Evolutionary conservation across 2,329 filamentous ascomycete genomes (phyloP).

Genomic region (Herpotrichia juniperi): DNA sequence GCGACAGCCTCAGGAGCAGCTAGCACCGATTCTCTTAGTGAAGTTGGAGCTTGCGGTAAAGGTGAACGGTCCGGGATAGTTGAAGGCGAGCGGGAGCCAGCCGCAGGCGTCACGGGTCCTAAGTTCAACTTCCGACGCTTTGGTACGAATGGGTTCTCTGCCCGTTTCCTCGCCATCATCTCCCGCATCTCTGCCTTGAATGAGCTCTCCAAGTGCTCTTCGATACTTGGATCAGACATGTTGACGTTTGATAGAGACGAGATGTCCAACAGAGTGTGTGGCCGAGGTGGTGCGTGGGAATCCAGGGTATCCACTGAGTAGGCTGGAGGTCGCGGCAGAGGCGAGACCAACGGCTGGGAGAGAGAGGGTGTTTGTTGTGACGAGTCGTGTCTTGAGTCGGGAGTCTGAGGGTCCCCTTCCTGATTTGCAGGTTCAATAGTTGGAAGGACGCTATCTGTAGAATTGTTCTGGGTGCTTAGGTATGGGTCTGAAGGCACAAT

Average conservation of each 20-base stretch:
- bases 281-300: constrained; percentile 26
- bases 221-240: constrained; percentile 20
- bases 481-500: constrained; percentile 18
- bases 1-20: not conserved
- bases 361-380: constrained; percentile 35
- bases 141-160: not conserved
- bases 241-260: constrained; percentile 13
- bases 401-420: constrained; percentile 5
- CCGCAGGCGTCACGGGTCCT: constrained; percentile 8
- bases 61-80: constrained; percentile 38
- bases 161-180: not conserved
- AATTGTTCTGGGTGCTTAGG: constrained; percentile 25
- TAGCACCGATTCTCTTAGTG: constrained; percentile 32
- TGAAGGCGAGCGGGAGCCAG: constrained; percentile 41
- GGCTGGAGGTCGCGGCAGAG: constrained; percentile 26
- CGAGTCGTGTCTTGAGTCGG: constrained; percentile 36
- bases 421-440: constrained; percentile 20
- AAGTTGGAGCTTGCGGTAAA: constrained; percentile 28
- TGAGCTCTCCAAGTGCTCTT: constrained; percentile 1
- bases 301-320: constrained; percentile 25
- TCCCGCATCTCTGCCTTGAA: constrained; percentile 1
- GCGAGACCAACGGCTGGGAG: constrained; percentile 9
- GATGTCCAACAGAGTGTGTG: constrained; percentile 16
- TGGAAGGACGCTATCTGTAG: constrained; percentile 17
- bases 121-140: not conserved